phyloP scores from a whole-genome alignment of 2,329 filamentous ascomycete species.

The Cladophialophora immunda region DNA sequence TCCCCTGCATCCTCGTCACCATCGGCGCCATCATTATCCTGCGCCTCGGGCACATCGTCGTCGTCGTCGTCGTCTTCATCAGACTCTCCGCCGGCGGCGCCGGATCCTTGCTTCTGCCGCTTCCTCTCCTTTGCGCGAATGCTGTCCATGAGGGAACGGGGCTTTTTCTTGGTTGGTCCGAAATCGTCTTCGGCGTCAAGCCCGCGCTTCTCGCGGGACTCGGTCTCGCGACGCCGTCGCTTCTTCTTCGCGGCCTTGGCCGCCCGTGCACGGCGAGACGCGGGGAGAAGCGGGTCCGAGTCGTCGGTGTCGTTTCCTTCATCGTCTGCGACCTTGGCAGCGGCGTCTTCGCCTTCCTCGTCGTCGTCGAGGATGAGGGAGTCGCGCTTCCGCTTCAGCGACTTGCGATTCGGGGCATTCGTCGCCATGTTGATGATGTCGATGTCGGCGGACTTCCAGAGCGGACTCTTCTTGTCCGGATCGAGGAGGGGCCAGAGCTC shows the following conservation, averaged over 20 bases:
- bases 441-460: constrained; percentile 45
- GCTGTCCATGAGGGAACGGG: constrained; percentile 36
- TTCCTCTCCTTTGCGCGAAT: constrained; percentile 21
- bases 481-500: constrained; percentile 66
- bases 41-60: constrained; percentile 48
- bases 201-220: constrained; percentile 45
- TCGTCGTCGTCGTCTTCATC: constrained; percentile 49
- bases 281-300: constrained; percentile 30
- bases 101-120: constrained; percentile 13
- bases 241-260: constrained; percentile 28
- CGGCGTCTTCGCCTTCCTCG: constrained; percentile 55
- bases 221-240: constrained; percentile 24
- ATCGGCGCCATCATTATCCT: constrained; percentile 49
- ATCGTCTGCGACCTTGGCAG: constrained; percentile 43
- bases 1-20: constrained; percentile 48
- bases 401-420: constrained; percentile 34
- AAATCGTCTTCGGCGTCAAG: constrained; percentile 46
- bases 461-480: constrained; percentile 51
- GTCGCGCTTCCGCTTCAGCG: constrained; percentile 45
- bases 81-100: constrained; percentile 43
- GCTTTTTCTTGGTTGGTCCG: constrained; percentile 49
- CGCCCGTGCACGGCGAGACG: constrained; percentile 26
- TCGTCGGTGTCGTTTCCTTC: constrained; percentile 40
- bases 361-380: constrained; percentile 30
- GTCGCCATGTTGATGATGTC: constrained; percentile 25